phyloP scores from a whole-genome alignment of 139 green algal species.

The Chlorella sp. region DNA sequence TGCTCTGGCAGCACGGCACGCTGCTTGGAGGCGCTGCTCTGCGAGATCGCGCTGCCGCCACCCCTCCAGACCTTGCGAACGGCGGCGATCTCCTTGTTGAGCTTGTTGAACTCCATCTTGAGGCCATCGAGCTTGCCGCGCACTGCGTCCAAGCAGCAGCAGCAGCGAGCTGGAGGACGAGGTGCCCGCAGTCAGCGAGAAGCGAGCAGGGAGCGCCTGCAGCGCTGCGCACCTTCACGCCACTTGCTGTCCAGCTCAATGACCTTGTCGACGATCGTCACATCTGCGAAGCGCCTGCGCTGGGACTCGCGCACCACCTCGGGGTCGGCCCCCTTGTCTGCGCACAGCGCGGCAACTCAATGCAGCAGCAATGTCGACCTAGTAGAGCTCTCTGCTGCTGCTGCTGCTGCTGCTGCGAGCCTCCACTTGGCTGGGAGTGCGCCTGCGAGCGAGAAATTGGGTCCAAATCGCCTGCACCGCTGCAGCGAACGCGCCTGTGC shows the following conservation, averaged over 20 bases:
- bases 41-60: too few relatives aligned
- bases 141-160: constrained; percentile 39
- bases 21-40: not conserved
- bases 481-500: constrained; percentile 42
- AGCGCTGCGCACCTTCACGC: constrained; percentile 63
- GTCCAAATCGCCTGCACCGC: not conserved
- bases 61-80: constrained; percentile 65
- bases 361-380: not conserved
- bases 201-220: too few relatives aligned
- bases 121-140: constrained; percentile 71
- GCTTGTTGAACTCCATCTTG: constrained; percentile 89
- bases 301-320: constrained; percentile 92
- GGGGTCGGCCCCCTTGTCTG: constrained; percentile 94
- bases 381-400: not conserved
- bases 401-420: not conserved
- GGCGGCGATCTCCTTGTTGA: constrained; percentile 84
- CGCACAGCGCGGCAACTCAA: too few relatives aligned
- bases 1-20: too few relatives aligned
- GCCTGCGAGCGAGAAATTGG: too few relatives aligned
- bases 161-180: constrained; percentile 4
- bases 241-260: constrained; percentile 88
- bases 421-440: not conserved
- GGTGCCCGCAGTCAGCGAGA: not conserved
- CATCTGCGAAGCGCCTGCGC: constrained; percentile 72
- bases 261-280: constrained; percentile 85